Conservation (phyloP, 371 early-diverging fungal species). For the Homolaphlyctis polyrhiza region DNA sequence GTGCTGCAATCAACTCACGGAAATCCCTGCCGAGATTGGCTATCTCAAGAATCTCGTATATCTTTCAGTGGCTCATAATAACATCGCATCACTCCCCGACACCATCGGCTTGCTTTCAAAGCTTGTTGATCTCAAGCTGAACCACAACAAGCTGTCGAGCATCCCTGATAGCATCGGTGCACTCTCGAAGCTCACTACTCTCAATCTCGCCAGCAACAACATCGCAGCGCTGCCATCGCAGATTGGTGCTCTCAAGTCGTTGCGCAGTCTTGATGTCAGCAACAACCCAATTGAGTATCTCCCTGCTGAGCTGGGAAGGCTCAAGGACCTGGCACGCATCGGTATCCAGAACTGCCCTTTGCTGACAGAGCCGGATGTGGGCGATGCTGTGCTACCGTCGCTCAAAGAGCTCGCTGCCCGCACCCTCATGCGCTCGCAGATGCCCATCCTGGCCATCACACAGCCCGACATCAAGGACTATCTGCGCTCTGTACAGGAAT, state of each 20-base stretch:
- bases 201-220: constrained; percentile 51
- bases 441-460: constrained; percentile 48
- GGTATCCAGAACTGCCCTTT: constrained; percentile 54
- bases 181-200: constrained; percentile 51
- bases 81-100: constrained; percentile 56
- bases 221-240: constrained; percentile 58
- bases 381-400: constrained; percentile 31
- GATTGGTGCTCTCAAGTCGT: constrained; percentile 49
- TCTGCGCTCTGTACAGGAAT: constrained; percentile 58
- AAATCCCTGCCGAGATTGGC: constrained; percentile 61
- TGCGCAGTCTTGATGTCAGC: constrained; percentile 62
- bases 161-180: constrained; percentile 61
- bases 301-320: constrained; percentile 67
- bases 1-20: constrained; percentile 34
- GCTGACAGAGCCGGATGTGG: neutral
- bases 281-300: constrained; percentile 59
- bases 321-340: constrained; percentile 63
- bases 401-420: constrained; percentile 75
- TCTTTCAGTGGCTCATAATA: constrained; percentile 65
- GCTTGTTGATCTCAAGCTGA: constrained; percentile 60
- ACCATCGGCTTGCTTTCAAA: constrained; percentile 62
- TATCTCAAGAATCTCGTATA: constrained; percentile 54
- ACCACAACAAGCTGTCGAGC: constrained; percentile 55
- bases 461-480: constrained; percentile 58
- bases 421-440: constrained; percentile 59